These are phyloP conservation scores for Penicillium psychrosexuale DNA, from an alignment of 2,329 filamentous ascomycete species.

Conservation along the genomic window DNA sequence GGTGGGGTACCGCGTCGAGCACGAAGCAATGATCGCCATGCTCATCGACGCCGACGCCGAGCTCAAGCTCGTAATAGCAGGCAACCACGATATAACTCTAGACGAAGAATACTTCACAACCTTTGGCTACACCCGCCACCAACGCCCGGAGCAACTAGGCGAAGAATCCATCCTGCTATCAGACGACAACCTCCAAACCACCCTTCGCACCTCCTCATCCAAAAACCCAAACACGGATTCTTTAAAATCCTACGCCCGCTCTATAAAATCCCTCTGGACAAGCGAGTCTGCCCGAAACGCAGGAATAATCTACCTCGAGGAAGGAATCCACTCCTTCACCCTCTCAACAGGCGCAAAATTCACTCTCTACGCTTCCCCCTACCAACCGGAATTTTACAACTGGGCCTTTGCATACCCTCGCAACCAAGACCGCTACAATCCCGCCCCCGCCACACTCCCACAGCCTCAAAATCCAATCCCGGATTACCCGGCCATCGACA, in stretches of 20 bases:
- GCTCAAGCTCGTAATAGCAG: slow-evolving; percentile 61
- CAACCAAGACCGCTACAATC: slow-evolving; percentile 53
- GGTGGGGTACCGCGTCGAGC: slow-evolving; percentile 49
- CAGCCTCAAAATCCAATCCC: slow-evolving; percentile 41
- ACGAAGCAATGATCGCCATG: slow-evolving; percentile 47
- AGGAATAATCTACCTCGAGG: slow-evolving; percentile 56
- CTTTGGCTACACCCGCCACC: slow-evolving; percentile 30
- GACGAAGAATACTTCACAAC: slow-evolving; percentile 50
- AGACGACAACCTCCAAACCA: slow-evolving; percentile 15
- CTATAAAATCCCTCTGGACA: slow-evolving; percentile 48
- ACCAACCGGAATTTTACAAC: slow-evolving; percentile 55
- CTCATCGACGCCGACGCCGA: slow-evolving; percentile 50
- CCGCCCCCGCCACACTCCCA: slow-evolving; percentile 24
- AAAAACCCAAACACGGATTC: neutral
- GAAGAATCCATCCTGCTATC: slow-evolving; percentile 20
- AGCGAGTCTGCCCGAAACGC: slow-evolving; percentile 43
- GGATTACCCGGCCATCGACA: slow-evolving; percentile 48
- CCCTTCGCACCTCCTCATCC: slow-evolving; percentile 11
- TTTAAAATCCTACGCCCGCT: slow-evolving; percentile 15
- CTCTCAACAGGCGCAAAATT: slow-evolving; percentile 49
- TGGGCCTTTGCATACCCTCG: slow-evolving; percentile 57
- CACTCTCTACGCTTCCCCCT: slow-evolving; percentile 52
- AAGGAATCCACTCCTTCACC: slow-evolving; percentile 49
- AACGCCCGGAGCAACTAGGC: slow-evolving; percentile 17
- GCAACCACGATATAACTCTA: slow-evolving; percentile 61